Evolutionary conservation across 2,329 filamentous ascomycete genomes (phyloP).

Genomic region (Fonsecaea multimorphosa): DNA sequence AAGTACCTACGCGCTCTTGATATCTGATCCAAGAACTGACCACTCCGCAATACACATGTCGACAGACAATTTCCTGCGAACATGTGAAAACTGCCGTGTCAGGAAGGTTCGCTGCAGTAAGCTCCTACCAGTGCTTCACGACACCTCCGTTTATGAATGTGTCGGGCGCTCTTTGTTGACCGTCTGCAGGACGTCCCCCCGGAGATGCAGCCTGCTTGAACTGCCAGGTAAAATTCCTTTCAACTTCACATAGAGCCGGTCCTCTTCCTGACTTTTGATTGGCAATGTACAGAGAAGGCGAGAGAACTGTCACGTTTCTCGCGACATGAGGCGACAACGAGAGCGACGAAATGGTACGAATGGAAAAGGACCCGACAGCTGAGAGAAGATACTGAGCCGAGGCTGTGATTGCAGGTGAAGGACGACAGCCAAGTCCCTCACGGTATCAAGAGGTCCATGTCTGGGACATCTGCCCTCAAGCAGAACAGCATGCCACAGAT

Average conservation of each 20-base stretch:
- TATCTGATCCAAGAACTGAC: not conserved
- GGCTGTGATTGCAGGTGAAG: not conserved
- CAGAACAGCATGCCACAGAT: not conserved
- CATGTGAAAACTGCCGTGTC: not conserved
- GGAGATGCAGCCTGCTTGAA: not conserved
- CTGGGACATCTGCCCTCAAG: not conserved
- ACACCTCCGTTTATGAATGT: not conserved
- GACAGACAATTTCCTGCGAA: not conserved
- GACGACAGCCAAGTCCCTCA: not conserved
- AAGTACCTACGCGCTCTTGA: not conserved
- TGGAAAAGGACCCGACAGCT: not conserved
- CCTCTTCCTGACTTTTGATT: not conserved
- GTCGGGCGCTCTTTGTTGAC: not conserved
- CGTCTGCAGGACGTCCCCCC: not conserved
- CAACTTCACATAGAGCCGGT: not conserved
- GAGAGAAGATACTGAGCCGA: not conserved
- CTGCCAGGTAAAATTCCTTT: not conserved
- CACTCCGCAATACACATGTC: not conserved
- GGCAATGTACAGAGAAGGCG: not conserved
- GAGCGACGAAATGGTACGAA: not conserved
- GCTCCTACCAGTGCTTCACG: not conserved
- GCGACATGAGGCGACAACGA: not conserved
- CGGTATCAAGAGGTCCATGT: not conserved
- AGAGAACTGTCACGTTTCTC: not conserved
- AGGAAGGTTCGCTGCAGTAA: constrained; percentile 1